phyloP scores from a whole-genome alignment of 139 green algal genomes.

The Pycnococcus provasolii region DNA sequence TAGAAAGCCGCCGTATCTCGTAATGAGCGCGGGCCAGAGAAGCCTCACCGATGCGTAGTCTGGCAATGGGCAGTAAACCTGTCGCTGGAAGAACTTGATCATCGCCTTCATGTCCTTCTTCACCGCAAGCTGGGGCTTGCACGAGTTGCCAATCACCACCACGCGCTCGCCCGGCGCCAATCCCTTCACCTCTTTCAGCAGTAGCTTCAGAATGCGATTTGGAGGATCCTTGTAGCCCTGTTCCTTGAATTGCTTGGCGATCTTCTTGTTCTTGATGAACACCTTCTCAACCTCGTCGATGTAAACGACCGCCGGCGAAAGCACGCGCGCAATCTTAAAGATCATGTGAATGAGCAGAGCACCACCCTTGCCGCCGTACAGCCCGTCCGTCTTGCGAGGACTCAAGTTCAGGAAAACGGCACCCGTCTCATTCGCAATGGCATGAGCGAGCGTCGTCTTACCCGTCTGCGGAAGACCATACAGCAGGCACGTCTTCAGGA shows the following conservation, averaged over 20 bases:
- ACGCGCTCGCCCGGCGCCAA: slow-evolving; percentile 44
- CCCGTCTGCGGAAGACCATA: slow-evolving; percentile 61
- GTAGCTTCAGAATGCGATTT: slow-evolving; percentile 72
- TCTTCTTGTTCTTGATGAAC: slow-evolving; percentile 78
- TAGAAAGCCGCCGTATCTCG: slow-evolving; percentile 20
- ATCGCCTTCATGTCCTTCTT: slow-evolving; percentile 71
- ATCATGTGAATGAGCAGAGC: slow-evolving; percentile 81
- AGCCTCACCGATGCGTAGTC: slow-evolving; percentile 59
- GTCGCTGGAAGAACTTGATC: slow-evolving; percentile 62
- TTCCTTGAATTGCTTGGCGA: slow-evolving; percentile 38
- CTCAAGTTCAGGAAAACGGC: slow-evolving; percentile 74
- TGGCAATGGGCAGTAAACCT: slow-evolving; percentile 62
- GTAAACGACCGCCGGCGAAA: slow-evolving; percentile 75
- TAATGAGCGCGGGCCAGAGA: slow-evolving; percentile 16
- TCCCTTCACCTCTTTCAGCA: slow-evolving; percentile 60
- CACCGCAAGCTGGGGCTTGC: slow-evolving; percentile 51
- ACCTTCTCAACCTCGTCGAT: slow-evolving; percentile 84
- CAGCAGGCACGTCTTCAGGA: slow-evolving; percentile 53
- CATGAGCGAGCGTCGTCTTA: slow-evolving; percentile 69
- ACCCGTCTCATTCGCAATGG: slow-evolving; percentile 45
- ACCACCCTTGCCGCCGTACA: slow-evolving; percentile 65
- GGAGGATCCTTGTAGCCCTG: slow-evolving; percentile 37
- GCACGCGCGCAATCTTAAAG: slow-evolving; percentile 47
- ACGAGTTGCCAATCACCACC: slow-evolving; percentile 58
- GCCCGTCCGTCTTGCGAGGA: slow-evolving; percentile 62